Base-by-base conservation (phyloP, 148 eudicot genomes). In the Linanthus parryae region DNA sequence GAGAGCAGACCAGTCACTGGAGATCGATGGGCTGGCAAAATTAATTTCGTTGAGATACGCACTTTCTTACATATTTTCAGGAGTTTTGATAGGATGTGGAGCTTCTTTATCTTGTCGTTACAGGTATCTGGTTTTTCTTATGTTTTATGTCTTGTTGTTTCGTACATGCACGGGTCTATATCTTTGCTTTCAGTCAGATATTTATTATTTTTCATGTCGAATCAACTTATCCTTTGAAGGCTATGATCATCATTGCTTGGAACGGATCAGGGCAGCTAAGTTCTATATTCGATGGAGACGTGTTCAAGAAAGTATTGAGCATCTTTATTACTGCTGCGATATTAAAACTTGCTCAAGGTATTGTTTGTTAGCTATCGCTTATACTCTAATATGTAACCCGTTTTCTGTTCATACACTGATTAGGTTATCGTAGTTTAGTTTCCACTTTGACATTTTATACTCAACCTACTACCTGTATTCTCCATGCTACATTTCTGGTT, bases 31-130 rank as follows among this genome's bases (percentile, higher is more conserved):
- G 56, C 64, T 3, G 81, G 84, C n/a, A 82, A 82, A 54, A 44
- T 59, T 52, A 75, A 82, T 66, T 82, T 82, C 37, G 82, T 82
- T 15, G 89, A 82, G 74, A 78, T 67, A 57, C 72, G 74, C 52
- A 59, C 89, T 20, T 82, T 66, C 67, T 82, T 81, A 84, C 89
- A 82, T 65, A 69, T 78, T 3, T 82, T 78, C 49, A 78, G 89
- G 62, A 82, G 89, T 65, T 78, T 69, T 15, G 77, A 82, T 41
- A 72, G 88, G 37, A 75, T 82, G 84, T 82, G 88, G 88, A 75
- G 67, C 74, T 82, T 82, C 62, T 78, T 61, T 22, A 75, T 82
- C 25, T 65, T 78, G 63, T 66, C 59, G 34, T 54, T 82, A 58
- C 88, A 82, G 84, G 88, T 82, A 57, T 41, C 24, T 64, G 15